A percentile compares a stretch with the other conserved stretches of the same genome.
Evolutionary conservation across 352 stramenopile genomes (phyloP).

Genomic region (Pythium pyrilobum): DNA sequence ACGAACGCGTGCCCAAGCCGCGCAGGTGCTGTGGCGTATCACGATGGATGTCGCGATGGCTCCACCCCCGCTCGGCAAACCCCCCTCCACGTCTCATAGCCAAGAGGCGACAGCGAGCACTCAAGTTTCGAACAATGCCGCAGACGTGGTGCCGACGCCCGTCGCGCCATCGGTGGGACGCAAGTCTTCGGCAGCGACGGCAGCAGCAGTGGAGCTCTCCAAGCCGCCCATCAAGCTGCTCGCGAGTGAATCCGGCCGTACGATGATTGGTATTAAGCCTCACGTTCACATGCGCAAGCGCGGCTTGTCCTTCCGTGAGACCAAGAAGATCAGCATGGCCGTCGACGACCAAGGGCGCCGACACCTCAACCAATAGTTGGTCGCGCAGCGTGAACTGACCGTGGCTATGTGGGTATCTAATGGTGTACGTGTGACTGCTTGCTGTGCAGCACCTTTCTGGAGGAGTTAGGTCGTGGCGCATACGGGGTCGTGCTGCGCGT

Average conservation of each 20-base stretch:
- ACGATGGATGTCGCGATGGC: too few relatives aligned
- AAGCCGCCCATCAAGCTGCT: conserved; percentile 8
- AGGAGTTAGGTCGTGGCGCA: conserved; percentile 67
- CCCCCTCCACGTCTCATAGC: too few relatives aligned
- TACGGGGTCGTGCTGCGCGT: conserved; percentile 71
- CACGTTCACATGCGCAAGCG: conserved; percentile 54
- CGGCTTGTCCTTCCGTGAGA: conserved; percentile 66
- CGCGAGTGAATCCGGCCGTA: conserved; percentile 25
- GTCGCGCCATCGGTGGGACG: background rate
- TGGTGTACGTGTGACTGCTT: background rate
- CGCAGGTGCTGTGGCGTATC: too few relatives aligned
- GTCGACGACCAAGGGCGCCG: conserved; percentile 47
- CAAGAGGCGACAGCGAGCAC: too few relatives aligned
- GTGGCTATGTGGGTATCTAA: background rate
- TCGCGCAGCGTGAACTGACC: background rate
- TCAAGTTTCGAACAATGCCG: background rate
- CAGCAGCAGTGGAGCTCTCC: background rate
- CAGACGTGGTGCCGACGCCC: background rate
- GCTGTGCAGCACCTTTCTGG: conserved; percentile 50
- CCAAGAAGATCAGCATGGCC: conserved; percentile 37
- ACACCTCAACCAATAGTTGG: conserved; percentile 78
- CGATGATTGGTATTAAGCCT: conserved; percentile 47
- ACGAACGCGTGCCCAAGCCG: too few relatives aligned
- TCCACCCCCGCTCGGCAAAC: too few relatives aligned
- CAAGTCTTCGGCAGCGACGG: background rate